Percentiles rank a stretch among this genome's conserved stretches.
Evolutionary conservation across 352 stramenopile genomes (phyloP).

Genomic region (Phytophthora kernoviae): DNA sequence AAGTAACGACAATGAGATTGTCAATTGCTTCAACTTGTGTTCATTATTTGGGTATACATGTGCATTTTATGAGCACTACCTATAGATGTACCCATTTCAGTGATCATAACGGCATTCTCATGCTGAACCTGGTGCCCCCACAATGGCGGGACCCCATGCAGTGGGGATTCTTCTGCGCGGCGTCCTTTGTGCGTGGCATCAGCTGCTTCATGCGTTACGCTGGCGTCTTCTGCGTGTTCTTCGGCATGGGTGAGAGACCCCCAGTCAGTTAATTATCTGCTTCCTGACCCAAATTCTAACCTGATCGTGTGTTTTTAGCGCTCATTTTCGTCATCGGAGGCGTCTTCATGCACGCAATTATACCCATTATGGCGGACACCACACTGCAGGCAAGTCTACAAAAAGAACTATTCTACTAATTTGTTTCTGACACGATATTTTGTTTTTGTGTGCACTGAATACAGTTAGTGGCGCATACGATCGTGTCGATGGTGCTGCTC

Average conservation of each 20-base stretch:
- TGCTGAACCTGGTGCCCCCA: slow-evolving; percentile 29
- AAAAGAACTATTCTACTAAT: not conserved
- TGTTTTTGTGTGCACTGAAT: not conserved
- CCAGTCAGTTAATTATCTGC: not conserved
- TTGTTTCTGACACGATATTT: not conserved
- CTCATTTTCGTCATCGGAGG: slow-evolving; percentile 50
- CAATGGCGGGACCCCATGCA: slow-evolving; percentile 67
- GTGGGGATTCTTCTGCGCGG: slow-evolving; percentile 40
- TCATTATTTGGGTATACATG: too few relatives aligned
- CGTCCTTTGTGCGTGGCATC: slow-evolving; percentile 34
- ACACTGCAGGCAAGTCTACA: slow-evolving; percentile 35
- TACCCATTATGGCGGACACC: slow-evolving; percentile 52
- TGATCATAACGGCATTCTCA: slow-evolving; percentile 6
- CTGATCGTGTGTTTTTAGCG: slow-evolving; percentile 13
- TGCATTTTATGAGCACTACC: too few relatives aligned
- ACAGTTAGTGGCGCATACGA: slow-evolving; percentile 41
- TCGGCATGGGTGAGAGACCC: slow-evolving; percentile 46
- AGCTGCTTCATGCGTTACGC: slow-evolving; percentile 54
- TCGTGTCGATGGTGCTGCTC: slow-evolving; percentile 37
- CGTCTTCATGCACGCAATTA: slow-evolving; percentile 55
- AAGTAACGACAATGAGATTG: too few relatives aligned
- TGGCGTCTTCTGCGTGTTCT: slow-evolving; percentile 43
- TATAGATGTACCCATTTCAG: not conserved
- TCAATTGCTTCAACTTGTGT: too few relatives aligned
- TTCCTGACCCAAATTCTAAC: slow-evolving; percentile 1